phyloP scores from a whole-genome alignment of 805 yeast genomes.

The Saccharomyces jurei region DNA sequence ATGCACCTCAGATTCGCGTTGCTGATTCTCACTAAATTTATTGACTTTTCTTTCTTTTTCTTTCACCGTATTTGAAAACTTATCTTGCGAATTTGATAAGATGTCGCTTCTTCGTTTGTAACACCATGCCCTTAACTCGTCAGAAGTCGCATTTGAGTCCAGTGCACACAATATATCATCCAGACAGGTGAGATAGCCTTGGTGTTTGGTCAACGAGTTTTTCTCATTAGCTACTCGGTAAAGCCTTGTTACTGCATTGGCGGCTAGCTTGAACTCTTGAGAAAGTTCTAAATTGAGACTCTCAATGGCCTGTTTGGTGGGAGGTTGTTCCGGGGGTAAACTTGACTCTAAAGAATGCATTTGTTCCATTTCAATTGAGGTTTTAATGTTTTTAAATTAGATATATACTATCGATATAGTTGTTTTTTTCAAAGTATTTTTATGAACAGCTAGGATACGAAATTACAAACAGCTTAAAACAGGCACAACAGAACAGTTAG shows the following conservation, averaged over 20 bases:
- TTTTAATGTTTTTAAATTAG: background rate
- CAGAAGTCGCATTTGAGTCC: conserved; percentile 7
- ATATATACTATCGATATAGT: background rate
- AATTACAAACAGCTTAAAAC: background rate
- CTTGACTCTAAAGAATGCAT: conserved; percentile 18
- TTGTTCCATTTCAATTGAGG: conserved; percentile 15
- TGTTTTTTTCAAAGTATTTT: background rate
- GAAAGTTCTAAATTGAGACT: conserved; percentile 45
- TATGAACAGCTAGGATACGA: background rate
- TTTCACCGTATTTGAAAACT: background rate
- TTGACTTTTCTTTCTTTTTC: background rate
- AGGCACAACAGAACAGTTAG: background rate
- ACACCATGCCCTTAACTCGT: conserved; percentile 23
- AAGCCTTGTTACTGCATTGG: conserved; percentile 61
- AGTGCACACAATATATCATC: conserved; percentile 45
- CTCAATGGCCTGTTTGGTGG: conserved; percentile 22
- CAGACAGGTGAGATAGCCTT: conserved; percentile 56
- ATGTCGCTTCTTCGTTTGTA: conserved; percentile 16
- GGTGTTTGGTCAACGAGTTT: conserved; percentile 40
- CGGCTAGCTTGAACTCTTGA: conserved; percentile 61
- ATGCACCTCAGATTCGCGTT: conserved; percentile 1
- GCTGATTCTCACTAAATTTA: background rate
- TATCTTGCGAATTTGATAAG: conserved; percentile 4
- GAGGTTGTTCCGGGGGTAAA: conserved; percentile 28
- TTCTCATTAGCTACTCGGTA: conserved; percentile 54